phyloP scores from a whole-genome alignment of 2,329 filamentous ascomycete species.

The Sporothrix inflata region DNA sequence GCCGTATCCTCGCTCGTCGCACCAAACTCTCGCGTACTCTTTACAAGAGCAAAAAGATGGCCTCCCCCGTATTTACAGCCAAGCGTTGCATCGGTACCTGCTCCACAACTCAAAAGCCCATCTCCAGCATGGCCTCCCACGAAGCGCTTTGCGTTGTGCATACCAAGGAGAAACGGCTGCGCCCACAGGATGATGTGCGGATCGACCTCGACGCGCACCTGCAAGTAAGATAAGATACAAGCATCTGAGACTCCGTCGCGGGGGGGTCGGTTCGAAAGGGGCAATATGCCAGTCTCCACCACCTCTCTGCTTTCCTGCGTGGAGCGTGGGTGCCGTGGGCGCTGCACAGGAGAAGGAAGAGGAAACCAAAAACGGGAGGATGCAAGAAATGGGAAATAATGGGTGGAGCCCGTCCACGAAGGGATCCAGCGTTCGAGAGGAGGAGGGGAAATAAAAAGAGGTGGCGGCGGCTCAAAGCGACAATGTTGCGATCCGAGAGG shows the following conservation, averaged over 20 bases:
- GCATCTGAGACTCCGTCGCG: conserved; percentile 4
- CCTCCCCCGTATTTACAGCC: not conserved
- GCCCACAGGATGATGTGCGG: conserved; percentile 7
- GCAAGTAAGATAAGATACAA: conserved; percentile 14
- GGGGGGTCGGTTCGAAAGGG: not conserved
- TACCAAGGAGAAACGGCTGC: not conserved
- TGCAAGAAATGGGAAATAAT: conserved; percentile 8
- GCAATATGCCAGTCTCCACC: not conserved
- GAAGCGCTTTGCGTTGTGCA: not conserved
- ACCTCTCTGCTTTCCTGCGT: not conserved
- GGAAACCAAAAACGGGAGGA: not conserved
- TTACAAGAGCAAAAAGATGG: not conserved
- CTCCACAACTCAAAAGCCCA: not conserved
- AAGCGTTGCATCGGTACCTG: conserved; percentile 8
- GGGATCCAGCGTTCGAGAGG: not conserved
- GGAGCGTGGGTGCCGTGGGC: not conserved
- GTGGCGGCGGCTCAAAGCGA: not conserved
- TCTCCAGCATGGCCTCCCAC: not conserved
- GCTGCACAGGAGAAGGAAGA: not conserved
- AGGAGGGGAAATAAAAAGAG: not conserved
- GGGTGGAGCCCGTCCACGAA: not conserved
- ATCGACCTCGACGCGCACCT: not conserved
- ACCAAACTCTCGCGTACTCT: not conserved
- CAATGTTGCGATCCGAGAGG: not conserved
- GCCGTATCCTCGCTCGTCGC: not conserved